Percentiles rank a stretch among this genome's conserved stretches.
These are phyloP conservation scores for Pyracantha coccinea DNA, from an alignment of 331 rosid genomes.

Conservation along the genomic window DNA sequence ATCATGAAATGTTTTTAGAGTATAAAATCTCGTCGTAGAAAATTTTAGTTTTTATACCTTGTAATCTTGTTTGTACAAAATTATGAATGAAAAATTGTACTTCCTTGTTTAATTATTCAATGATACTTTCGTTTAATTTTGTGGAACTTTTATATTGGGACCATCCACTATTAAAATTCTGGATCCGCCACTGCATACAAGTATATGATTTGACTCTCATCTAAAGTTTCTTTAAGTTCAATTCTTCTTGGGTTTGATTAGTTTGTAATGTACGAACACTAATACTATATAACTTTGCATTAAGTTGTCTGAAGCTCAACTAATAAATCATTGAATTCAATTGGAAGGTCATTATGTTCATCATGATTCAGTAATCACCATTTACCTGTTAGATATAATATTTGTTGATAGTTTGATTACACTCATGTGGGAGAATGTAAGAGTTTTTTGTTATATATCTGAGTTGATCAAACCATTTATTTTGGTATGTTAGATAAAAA, in stretches of 20 bases:
- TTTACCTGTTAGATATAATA: too few relatives aligned
- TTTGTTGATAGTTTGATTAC: not conserved
- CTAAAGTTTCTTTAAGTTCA: not conserved
- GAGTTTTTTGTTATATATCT: not conserved
- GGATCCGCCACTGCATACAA: too few relatives aligned
- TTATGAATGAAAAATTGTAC: too few relatives aligned
- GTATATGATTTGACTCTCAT: not conserved
- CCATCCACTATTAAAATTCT: too few relatives aligned
- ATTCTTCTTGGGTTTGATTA: not conserved
- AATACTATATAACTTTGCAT: not conserved
- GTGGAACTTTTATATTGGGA: too few relatives aligned
- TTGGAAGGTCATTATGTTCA: not conserved
- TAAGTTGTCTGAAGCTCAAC: not conserved
- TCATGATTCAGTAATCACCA: not conserved
- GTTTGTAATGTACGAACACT: not conserved
- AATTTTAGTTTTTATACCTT: too few relatives aligned
- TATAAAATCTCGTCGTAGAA: too few relatives aligned
- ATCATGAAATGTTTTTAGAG: too few relatives aligned
- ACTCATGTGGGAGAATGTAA: not conserved
- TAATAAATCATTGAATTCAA: not conserved
- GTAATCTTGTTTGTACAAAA: too few relatives aligned
- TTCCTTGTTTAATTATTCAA: too few relatives aligned
- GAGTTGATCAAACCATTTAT: not conserved
- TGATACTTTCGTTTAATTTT: too few relatives aligned
- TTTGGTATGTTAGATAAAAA: too few relatives aligned